Evolutionary conservation across 139 green algal genomes (phyloP).

Genomic region (Chlorella sp.): DNA sequence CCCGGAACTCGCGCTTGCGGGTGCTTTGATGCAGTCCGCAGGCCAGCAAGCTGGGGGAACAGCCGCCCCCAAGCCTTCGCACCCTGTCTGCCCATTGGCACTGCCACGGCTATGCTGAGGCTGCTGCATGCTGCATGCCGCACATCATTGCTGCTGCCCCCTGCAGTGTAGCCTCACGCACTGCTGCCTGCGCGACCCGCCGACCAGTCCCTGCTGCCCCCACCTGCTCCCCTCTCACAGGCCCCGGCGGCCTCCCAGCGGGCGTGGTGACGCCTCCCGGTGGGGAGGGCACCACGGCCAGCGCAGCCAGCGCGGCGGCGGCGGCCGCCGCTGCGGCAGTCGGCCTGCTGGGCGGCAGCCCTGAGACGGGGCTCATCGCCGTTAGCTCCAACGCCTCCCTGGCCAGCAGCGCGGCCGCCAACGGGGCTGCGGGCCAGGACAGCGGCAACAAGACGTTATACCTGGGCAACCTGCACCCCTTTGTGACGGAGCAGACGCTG

Average conservation of each 20-base stretch:
- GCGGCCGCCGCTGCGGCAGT: neutral
- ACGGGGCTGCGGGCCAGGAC: neutral
- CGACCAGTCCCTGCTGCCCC: neutral
- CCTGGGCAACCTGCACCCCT: slow-evolving; percentile 76
- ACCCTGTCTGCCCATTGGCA: neutral
- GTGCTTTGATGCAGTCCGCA: too few species aligned
- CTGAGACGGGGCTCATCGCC: slow-evolving; percentile 12
- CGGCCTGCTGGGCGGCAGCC: neutral
- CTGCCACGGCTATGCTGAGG: too few species aligned
- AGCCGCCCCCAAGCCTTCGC: neutral
- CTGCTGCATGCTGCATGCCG: neutral
- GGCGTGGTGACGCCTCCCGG: neutral
- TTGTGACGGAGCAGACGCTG: slow-evolving; percentile 62
- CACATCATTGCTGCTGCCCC: too few species aligned
- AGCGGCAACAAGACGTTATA: slow-evolving; percentile 45
- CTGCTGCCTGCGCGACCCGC: neutral
- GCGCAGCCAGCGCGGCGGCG: too few species aligned
- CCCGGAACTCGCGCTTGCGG: too few species aligned
- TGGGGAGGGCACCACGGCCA: neutral
- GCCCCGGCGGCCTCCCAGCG: neutral
- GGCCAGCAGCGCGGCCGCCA: neutral
- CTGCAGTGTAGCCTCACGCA: neutral
- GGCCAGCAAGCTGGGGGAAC: neutral
- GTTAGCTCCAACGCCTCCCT: slow-evolving; percentile 1
- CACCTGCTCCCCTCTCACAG: neutral